Evolutionary conservation across 495 filamentous ascomycete species (phyloP).

Genomic region (Pyronema omphalodes): DNA sequence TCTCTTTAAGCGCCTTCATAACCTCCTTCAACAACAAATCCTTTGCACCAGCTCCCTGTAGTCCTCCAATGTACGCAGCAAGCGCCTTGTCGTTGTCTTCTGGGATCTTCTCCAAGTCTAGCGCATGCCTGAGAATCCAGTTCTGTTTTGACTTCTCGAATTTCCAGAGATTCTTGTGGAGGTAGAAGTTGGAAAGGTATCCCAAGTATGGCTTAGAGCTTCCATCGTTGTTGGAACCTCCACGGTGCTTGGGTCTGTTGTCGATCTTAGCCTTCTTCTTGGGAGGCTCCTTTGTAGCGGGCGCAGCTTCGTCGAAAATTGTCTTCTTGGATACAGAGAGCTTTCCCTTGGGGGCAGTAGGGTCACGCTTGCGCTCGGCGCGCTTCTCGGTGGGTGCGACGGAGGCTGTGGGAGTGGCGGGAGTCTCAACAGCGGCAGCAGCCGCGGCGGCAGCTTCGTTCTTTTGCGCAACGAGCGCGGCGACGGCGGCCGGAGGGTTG

Average conservation of each 20-base stretch:
- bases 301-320: constrained; percentile 5
- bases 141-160: constrained; percentile 24
- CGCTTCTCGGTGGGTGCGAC: constrained; percentile 1
- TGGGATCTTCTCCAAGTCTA: constrained; percentile 8
- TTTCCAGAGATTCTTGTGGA: constrained; percentile 13
- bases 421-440: background rate
- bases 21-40: constrained; percentile 19
- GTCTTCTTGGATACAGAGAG: background rate
- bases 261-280: background rate
- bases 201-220: constrained; percentile 4
- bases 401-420: background rate
- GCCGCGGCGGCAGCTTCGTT: background rate
- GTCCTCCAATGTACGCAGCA: constrained; percentile 14
- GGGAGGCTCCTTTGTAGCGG: background rate
- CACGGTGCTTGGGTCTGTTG: background rate
- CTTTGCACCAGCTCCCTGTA: constrained; percentile 16
- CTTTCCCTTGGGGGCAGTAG: background rate
- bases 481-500: background rate
- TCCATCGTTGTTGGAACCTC: constrained; percentile 1
- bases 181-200: constrained; percentile 15
- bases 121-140: constrained; percentile 21
- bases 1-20: constrained; percentile 9
- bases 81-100: constrained; percentile 9
- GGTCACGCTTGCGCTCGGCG: constrained; percentile 1
- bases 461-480: background rate